phyloP scores from a whole-genome alignment of 257 asterid species.

The Fraxinus americana region DNA sequence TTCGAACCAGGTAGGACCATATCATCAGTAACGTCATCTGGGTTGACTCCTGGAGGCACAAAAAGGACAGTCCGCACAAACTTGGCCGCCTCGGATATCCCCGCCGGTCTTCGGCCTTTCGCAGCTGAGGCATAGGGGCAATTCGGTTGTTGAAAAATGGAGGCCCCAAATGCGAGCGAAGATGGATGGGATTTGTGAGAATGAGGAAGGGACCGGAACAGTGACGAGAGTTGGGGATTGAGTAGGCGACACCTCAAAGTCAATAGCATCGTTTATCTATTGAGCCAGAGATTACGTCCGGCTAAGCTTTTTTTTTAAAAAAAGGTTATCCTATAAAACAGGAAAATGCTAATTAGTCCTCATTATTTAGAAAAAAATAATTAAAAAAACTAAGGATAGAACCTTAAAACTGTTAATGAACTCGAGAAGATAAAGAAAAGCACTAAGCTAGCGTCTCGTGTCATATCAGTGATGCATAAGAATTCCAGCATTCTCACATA shows the following conservation, averaged over 20 bases:
- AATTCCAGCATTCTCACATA: too few relatives aligned
- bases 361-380: too few relatives aligned
- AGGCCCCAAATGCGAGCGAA: constrained; percentile 32
- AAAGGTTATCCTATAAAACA: too few relatives aligned
- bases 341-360: too few relatives aligned
- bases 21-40: constrained; percentile 68
- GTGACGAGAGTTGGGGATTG: constrained; percentile 27
- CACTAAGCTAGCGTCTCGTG: too few relatives aligned
- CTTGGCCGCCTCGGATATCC: constrained; percentile 40
- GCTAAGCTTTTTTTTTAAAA: background rate
- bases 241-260: constrained; percentile 36
- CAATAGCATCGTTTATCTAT: constrained; percentile 13
- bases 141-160: constrained; percentile 24
- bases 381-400: too few relatives aligned
- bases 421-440: too few relatives aligned
- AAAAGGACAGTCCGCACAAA: constrained; percentile 49
- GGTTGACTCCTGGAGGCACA: constrained; percentile 76
- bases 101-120: constrained; percentile 29
- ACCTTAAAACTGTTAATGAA: too few relatives aligned
- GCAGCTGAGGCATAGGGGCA: background rate
- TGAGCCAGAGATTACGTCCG: background rate
- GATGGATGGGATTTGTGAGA: constrained; percentile 24
- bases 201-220: constrained; percentile 23
- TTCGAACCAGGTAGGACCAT: constrained; percentile 88
- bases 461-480: too few relatives aligned